Base-by-base conservation (phyloP, 345 rosid genomes). In the Mercurialis annua region DNA sequence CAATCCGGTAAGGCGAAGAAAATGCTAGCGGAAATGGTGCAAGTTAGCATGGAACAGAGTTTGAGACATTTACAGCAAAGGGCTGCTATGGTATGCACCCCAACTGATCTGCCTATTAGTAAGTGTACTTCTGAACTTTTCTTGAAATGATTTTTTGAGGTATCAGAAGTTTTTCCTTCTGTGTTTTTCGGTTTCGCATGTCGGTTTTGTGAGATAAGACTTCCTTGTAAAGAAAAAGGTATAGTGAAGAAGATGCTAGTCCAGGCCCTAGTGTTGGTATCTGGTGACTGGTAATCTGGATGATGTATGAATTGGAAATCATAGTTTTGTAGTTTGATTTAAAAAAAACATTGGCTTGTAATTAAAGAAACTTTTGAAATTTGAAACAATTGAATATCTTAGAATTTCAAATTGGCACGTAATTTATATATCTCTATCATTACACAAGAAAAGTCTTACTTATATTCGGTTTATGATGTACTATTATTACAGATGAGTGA, bases 1-100 rank as follows among this genome's bases (percentile, higher is more conserved):
- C 99, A 94, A 70, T 84, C 89, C 1, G 81, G 86, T 36, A 94
- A 94, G 68, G 99, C 99, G 0, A 94, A 88, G 86, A 89, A 88
- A 79, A 94, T 91, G 97, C 82, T 94, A 46, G 83, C 96, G 18
- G 99, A 94, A 80, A 94, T 94, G 99, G 98, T 94, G 36, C 96
- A 94, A 73, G 97, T 91, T 34, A 90, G 99, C 78, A 91, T 94
- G 99, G 99, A 94, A 51, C 91, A 91, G 79, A 94, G 96, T 79
- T 79, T 94, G 82, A 86, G 92, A 74, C 98, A 91, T 86, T 58
- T 94, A 63, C 98, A 94, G 78, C 89, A 79, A 81, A 86, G 99
- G 78, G 99, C 99, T 68, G 99, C 99, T 68, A 79, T 87, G 59
- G 91, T 89, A 36, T 83, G 85, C 66, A 80, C 91, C 1, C 86